Base-by-base conservation (phyloP, 2,329 filamentous ascomycete species). In the Fusarium torulosum region DNA sequence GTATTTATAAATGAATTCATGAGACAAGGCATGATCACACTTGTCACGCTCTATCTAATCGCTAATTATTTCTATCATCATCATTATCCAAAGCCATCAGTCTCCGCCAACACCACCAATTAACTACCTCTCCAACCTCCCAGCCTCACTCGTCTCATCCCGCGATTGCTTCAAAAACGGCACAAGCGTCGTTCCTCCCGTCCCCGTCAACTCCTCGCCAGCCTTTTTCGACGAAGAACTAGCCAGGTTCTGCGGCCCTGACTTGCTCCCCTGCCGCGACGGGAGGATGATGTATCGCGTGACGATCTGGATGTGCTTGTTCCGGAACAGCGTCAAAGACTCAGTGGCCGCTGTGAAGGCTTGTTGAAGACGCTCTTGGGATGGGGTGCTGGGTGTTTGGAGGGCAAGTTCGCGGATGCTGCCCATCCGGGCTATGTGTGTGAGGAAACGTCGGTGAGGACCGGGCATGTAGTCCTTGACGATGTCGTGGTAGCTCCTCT, bases 381-480 rank as follows among this genome's bases (percentile, higher is more conserved):
- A 88, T 74, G 62, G 82, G 76, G 47, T 91, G 77, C 58, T 83
- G 75, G 76, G 89, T 78, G 70, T 82, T 75, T 64, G 74, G 76
- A 85, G 74, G 80, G 87, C 93, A 54, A 91, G 91, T 43, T 88
- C 84, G 49, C 89, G 89, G 69, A 97, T 91, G 72, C 93, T 96
- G 21, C 91, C 87, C 53, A 93, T 86, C 7, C 83, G 83, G 42
- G 86, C 84, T 8, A 96, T 86, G 46, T 91, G 85, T 54, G 90
- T 84, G 2, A 98, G 83, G 78, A 98, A 97, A 4, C 88, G 85
- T 3, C 90, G 86, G 76, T 98, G 95, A 0, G 88, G 87, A 0
- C 91, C 92, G 0, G 94, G 94, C 94, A 97, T 98, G 80, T 97
- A 97, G 35, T 86, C 86, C 51, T 93, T 88, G 82, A 97, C 95